Percentiles rank a stretch among this genome's conserved stretches.
Conservation (phyloP, 106 monocot genomes). For the Hemerocallis citrina region DNA sequence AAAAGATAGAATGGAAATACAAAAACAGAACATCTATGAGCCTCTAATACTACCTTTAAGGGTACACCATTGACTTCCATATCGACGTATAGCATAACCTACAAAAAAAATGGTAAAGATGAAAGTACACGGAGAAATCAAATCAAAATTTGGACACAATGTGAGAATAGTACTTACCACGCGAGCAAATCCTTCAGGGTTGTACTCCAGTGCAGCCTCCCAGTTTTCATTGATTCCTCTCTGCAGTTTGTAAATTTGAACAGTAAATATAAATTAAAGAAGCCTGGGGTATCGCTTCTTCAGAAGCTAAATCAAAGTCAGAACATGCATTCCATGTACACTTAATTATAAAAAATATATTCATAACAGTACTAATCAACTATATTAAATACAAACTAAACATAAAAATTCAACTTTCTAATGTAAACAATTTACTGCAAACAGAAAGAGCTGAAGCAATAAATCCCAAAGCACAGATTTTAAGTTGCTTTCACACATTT, state of each 20-base stretch:
- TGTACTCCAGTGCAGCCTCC: constrained; percentile 94
- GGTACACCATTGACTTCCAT: constrained; percentile 99
- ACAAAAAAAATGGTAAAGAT: constrained; percentile 14
- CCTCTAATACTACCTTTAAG: constrained; percentile 58
- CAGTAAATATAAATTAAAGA: no score
- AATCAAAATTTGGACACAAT: not conserved
- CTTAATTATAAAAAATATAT: no score
- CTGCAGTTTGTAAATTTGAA: constrained; percentile 22
- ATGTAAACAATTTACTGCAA: no score
- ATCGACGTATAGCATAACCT: constrained; percentile 99
- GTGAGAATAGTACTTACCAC: constrained; percentile 38
- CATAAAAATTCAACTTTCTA: no score
- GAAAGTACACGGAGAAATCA: not conserved
- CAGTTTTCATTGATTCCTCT: constrained; percentile 99
- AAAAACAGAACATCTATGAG: not conserved
- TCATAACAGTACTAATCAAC: no score
- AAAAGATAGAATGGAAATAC: not conserved
- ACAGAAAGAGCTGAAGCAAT: no score
- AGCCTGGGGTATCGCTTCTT: no score
- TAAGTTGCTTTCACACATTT: no score
- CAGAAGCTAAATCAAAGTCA: no score
- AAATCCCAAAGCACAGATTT: no score
- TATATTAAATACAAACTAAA: no score
- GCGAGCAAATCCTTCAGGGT: constrained; percentile 95
- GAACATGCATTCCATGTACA: no score